phyloP scores from a whole-genome alignment of 2,329 filamentous ascomycete genomes.

The Cercospora citrullina region DNA sequence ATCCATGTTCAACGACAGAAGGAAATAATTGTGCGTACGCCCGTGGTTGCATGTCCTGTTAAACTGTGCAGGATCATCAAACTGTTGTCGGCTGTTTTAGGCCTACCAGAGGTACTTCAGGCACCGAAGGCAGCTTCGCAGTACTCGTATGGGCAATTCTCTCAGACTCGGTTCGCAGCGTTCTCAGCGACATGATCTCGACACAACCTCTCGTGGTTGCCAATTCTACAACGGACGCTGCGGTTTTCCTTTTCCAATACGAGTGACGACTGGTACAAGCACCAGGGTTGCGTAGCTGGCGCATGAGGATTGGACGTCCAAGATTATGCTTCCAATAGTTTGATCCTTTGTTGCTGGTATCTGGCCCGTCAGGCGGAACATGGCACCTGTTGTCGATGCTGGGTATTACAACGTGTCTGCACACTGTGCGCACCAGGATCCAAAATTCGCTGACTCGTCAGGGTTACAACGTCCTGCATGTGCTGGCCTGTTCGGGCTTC shows the following conservation, averaged over 20 bases:
- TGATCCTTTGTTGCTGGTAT: not conserved
- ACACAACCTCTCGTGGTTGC: not conserved
- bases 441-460: not conserved
- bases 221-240: not conserved
- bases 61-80: not conserved
- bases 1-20: not conserved
- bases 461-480: not conserved
- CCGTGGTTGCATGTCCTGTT: not conserved
- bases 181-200: not conserved
- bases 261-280: not conserved
- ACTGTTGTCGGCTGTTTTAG: not conserved
- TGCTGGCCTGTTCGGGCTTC: not conserved
- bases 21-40: not conserved
- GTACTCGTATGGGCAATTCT: not conserved
- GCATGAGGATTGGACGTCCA: not conserved
- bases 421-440: not conserved
- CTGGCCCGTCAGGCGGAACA: not conserved
- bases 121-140: not conserved
- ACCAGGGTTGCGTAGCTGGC: not conserved
- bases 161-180: not conserved
- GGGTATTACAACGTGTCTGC: not conserved
- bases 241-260: not conserved
- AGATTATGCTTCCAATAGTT: slow-evolving; percentile 1
- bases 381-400: not conserved
- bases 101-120: not conserved